Evolutionary conservation across 2,329 filamentous ascomycete genomes (phyloP), one percentile per base, ranked within the genome.

Genomic region (Cercospora zeina): DNA sequence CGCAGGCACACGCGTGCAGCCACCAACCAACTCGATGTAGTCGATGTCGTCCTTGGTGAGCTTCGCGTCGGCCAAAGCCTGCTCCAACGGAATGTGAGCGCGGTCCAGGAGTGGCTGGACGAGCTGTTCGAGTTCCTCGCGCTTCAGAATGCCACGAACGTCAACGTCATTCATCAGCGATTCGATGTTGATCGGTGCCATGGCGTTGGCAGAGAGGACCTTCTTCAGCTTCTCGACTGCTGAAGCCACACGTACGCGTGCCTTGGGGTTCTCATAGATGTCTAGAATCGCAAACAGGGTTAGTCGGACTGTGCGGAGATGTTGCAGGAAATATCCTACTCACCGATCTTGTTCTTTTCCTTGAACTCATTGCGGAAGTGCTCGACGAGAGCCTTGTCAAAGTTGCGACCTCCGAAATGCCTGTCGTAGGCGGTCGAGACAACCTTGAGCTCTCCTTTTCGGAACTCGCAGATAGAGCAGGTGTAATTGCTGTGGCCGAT

Each of bases 221-320:
- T 97, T 97, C 88, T 99, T 99, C 76, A 96, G 82, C 85, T 96
- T 97, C 85, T 99, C 95, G 59, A 93, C 92, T 61, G 90, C 92
- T 65, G 91, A 87, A 45, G 90, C 85, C 71, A 96, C 90, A 76
- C 95, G 91, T 69, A 93, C 87, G 77, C 89, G 86, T 62, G 93
- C 95, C 82, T 96, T 96, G 69, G 88, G 85, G 81, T 97, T 95
- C 69, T 86, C 87, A 78, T 87, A 86, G 80, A 99, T 93, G 77
- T 97, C 93, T 51, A 31, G 42, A 62, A 55, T 27, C 33, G 45
- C 45, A 58, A 33, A 37, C 37, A 54, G 19, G 19, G 24, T 64
- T 39, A 55, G 58, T 47, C 53, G 3, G 24, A 24, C 7, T 34
- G 30, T 16, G 42, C n/a, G 3, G 24, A 27, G 24, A 39, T 24